phyloP scores from a whole-genome alignment of 441 rosid genomes.

The Pelargonium cotyledonis region DNA sequence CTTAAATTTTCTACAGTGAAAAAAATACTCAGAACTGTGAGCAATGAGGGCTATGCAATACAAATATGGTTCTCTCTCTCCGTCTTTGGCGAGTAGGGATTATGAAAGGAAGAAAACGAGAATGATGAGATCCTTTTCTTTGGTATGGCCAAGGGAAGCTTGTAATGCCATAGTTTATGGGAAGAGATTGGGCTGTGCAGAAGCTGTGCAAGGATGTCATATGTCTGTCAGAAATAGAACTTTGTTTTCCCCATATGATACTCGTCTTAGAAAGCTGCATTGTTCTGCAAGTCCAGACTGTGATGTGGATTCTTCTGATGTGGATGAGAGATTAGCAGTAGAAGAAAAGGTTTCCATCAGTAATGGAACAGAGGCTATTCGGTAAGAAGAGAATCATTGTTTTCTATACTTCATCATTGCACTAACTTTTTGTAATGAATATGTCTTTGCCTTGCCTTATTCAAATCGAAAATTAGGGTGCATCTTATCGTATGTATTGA shows the following conservation, averaged over 20 bases:
- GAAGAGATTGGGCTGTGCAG: conserved; percentile 19
- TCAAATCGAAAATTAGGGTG: neutral
- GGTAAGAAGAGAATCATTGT: conserved; percentile 39
- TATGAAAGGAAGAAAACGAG: conserved; percentile 4
- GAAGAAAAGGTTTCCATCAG: conserved; percentile 31
- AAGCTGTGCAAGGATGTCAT: conserved; percentile 21
- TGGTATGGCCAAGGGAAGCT: conserved; percentile 15
- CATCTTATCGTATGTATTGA: neutral
- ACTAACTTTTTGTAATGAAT: neutral
- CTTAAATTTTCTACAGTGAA: neutral
- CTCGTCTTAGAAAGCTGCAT: conserved; percentile 28
- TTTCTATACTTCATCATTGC: conserved; percentile 1
- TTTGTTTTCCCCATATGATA: conserved; percentile 29
- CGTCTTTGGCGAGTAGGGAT: neutral
- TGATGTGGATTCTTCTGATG: conserved; percentile 34
- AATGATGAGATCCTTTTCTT: conserved; percentile 19
- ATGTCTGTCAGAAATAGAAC: conserved; percentile 23
- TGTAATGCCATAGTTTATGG: conserved; percentile 15
- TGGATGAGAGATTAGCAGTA: conserved; percentile 25
- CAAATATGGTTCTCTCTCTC: neutral
- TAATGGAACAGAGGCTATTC: conserved; percentile 25
- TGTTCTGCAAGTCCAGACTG: conserved; percentile 35
- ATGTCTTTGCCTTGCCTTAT: neutral
- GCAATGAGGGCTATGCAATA: conserved; percentile 4
- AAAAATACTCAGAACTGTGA: neutral